Percentiles rank a stretch among this genome's conserved stretches.
Conservation (phyloP, 31 red algal genomes). For the Odonthalia washingtoniensis region DNA sequence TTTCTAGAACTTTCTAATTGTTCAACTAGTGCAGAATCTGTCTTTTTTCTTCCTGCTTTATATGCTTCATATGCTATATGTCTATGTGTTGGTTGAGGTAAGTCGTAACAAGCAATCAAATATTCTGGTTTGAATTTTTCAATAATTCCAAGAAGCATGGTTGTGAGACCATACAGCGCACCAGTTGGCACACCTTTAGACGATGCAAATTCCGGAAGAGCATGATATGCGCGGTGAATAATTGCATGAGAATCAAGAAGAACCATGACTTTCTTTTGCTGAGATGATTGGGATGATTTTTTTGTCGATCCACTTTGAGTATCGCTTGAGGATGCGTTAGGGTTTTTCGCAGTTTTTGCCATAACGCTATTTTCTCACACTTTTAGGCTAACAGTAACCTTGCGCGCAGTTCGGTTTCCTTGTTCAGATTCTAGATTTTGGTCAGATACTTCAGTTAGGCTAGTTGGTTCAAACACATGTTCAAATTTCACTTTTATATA, state of each 20-base stretch:
- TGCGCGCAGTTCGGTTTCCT: no score
- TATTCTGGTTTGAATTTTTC: slow-evolving; percentile 3
- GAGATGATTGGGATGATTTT: no score
- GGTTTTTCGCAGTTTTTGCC: no score
- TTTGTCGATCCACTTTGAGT: no score
- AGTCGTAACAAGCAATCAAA: slow-evolving; percentile 31
- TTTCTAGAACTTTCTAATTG: slow-evolving; percentile 10
- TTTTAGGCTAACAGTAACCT: no score
- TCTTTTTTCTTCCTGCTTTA: slow-evolving; percentile 11
- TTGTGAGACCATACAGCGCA: neutral
- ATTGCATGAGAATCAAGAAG: slow-evolving; percentile 13
- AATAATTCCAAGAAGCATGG: neutral
- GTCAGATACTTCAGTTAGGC: no score
- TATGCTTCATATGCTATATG: neutral
- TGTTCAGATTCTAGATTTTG: no score
- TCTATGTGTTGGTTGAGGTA: slow-evolving; percentile 9
- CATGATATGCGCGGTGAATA: slow-evolving; percentile 4
- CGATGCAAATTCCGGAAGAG: neutral
- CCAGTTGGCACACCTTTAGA: neutral
- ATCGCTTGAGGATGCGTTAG: no score
- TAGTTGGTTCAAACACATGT: no score
- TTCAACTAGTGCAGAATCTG: slow-evolving; percentile 7
- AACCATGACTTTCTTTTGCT: neutral
- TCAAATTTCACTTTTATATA: no score
- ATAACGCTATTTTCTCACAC: no score